Percentiles rank a stretch among this genome's conserved stretches.
These are phyloP conservation scores for Pittosporum tobira DNA, from an alignment of 129 eudicot genomes.

Conservation along the genomic window DNA sequence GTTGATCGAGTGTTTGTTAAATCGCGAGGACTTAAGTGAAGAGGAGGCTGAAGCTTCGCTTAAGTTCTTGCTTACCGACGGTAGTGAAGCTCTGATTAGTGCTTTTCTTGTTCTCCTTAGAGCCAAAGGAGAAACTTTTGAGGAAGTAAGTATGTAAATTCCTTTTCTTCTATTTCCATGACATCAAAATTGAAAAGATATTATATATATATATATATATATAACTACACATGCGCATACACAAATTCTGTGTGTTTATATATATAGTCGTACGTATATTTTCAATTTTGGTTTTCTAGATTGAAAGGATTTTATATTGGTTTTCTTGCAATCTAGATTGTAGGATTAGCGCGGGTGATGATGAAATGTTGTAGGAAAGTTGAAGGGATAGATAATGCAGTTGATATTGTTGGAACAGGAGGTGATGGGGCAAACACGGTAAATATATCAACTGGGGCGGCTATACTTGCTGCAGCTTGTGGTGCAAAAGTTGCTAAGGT, in stretches of 20 bases:
- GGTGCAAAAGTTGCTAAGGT: slow-evolving; percentile 96
- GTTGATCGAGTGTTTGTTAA: slow-evolving; percentile 61
- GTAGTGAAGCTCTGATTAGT: slow-evolving; percentile 62
- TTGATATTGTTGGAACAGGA: slow-evolving; percentile 92
- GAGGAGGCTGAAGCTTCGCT: slow-evolving; percentile 66
- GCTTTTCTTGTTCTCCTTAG: slow-evolving; percentile 82
- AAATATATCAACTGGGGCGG: slow-evolving; percentile 86
- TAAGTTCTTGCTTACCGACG: slow-evolving; percentile 49
- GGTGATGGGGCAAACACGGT: slow-evolving; percentile 87
- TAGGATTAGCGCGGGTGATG: slow-evolving; percentile 81
- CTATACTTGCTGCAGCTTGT: slow-evolving; percentile 84
- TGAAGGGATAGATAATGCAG: slow-evolving; percentile 55
- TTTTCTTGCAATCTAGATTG: slow-evolving; percentile 36
- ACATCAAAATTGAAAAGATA: too few relatives aligned
- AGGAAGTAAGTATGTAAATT: slow-evolving; percentile 36
- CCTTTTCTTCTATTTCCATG: neutral
- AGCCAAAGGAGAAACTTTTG: slow-evolving; percentile 90
- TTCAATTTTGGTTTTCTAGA: too few relatives aligned
- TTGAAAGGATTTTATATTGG: neutral
- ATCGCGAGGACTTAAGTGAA: slow-evolving; percentile 53
- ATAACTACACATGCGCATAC: too few relatives aligned
- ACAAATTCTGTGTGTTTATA: neutral
- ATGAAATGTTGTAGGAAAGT: slow-evolving; percentile 55
- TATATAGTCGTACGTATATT: neutral
- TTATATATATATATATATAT: too few relatives aligned